A percentile compares a stretch with the other conserved stretches of the same genome.
These are phyloP conservation scores for Populus hybrid DNA, from an alignment of 441 rosid genomes.

Conservation along the genomic window DNA sequence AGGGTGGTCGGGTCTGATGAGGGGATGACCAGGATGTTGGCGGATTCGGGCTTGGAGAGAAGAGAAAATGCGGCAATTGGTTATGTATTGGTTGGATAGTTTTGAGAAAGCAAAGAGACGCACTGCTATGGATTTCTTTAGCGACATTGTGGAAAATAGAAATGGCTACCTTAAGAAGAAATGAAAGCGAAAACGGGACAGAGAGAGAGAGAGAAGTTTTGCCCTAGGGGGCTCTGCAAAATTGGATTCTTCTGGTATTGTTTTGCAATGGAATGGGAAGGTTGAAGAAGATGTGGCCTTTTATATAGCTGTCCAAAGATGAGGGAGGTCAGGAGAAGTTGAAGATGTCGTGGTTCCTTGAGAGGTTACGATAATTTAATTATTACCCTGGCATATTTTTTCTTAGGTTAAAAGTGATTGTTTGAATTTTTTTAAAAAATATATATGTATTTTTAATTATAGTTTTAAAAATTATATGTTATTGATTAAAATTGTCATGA, in stretches of 20 bases:
- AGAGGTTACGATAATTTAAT: no score
- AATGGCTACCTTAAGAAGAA: not conserved
- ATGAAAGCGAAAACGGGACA: not conserved
- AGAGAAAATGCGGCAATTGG: conserved; percentile 52
- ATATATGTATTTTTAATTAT: not conserved
- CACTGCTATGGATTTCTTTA: conserved; percentile 60
- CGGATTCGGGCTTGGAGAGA: conserved; percentile 36
- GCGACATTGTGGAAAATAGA: conserved; percentile 42
- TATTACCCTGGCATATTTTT: no score
- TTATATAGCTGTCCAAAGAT: not conserved
- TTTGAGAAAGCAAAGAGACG: conserved; percentile 55
- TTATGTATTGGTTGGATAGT: conserved; percentile 43
- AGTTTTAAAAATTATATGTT: no score
- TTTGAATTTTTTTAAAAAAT: no score
- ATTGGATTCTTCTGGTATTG: not conserved
- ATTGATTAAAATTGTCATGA: not conserved
- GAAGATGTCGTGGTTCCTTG: no score
- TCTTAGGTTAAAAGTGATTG: no score
- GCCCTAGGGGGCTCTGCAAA: not conserved
- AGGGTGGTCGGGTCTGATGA: conserved; percentile 61
- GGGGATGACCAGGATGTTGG: conserved; percentile 28
- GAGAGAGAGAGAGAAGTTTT: not conserved
- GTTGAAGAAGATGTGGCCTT: not conserved
- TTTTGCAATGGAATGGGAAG: not conserved
- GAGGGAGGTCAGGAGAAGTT: no score